Evolutionary conservation across 768 basidiomycete genomes (phyloP), one percentile per base, ranked within the genome.

Genomic region (Tricholoma terreum): DNA sequence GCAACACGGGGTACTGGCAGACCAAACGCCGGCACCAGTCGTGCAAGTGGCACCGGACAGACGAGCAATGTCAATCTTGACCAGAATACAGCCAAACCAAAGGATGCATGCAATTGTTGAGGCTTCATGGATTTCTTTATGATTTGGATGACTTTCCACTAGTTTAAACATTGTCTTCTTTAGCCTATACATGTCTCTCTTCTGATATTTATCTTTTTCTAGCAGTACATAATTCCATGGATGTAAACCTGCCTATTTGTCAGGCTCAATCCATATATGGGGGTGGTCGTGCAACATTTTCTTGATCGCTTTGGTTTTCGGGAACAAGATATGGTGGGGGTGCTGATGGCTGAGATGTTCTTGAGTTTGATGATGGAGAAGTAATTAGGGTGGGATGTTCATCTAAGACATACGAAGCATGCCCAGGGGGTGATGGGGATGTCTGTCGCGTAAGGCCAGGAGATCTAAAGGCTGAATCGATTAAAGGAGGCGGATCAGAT

Each of bases 401-500:
- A 48, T 58, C 54, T 33, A 67, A 61, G 34, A 58, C 65, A 40
- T 74, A 72, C 38, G 66, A 61, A 17, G 68, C 65, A 58, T 65
- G 70, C 14, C 67, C 59, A 8, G 69, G 71, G 14, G 79, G 67
- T 5, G 75, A 71, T 43, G 76, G 61, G 48, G 72, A 69, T 33
- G 67, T 61, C 40, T 67, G 73, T 54, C 68, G 65, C 40, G 73
- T 59, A n/a, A 65, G 62, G 34, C 71, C 73, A n/a, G 80, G 82
- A 14, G 77, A 77, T 54, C 81, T 79, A 65, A 87, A 91, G 50
- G 85, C 87, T 8, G 89, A 91, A 70, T 94, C 89, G 63, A 94
- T 94, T 6, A 89, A 90, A 11, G 92, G 92, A 4, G 92, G 92
- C 19, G 91, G 92, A 68, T 94, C 92, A 2, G 85, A 86, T 19